Evolutionary conservation across 139 green algal species (phyloP), one percentile per base, ranked within the genome.

Genomic region (Eudorina sp.): DNA sequence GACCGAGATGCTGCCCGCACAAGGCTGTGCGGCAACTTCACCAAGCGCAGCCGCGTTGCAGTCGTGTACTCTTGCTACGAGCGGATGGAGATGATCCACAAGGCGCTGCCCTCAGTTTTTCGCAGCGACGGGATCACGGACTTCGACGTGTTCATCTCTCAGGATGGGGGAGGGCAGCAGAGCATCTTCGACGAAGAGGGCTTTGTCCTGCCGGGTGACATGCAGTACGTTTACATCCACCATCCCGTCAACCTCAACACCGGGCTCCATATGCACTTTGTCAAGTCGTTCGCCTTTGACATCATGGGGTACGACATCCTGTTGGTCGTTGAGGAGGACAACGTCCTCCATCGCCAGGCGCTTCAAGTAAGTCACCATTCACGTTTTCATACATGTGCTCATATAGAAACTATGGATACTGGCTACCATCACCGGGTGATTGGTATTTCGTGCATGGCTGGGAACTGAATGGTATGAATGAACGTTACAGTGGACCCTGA

Each of bases 61-160:
- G 73, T 81, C 14, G 73, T 81, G 27, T 81, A 81, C 46, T 64
- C 64, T 43, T 81, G 73, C 31, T 81, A 36, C 23, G 73, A 81
- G 27, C 21, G 73, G 45, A 41, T 43, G 27, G 38, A 81, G n/a
- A 81, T 62, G 23, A 81, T 81, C n/a, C 45, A 45, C 19, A 7
- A 1, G 4, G 45, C 73, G 11, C n/a, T 81, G 23, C 27, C 73
- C 19, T 27, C 73, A 11, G 18, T 81, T 27, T 29, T 81, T 6
- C 43, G 23, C 25, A 81, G 45, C 73, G 73, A 81, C 27, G 73
- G 73, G 0, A 9, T 81, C 2, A 11, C 19, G 25, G 73, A 43
- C 6, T 45, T 81, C 0, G 73, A 81, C 25, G 18, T 81, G 2
- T 43, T 81, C 43, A 81, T 81, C n/a, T 81, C 73, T 25, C 73